Percentiles rank a stretch among this genome's conserved stretches.
phyloP scores from a whole-genome alignment of 306 rosid species.

The Rosa rugosa region DNA sequence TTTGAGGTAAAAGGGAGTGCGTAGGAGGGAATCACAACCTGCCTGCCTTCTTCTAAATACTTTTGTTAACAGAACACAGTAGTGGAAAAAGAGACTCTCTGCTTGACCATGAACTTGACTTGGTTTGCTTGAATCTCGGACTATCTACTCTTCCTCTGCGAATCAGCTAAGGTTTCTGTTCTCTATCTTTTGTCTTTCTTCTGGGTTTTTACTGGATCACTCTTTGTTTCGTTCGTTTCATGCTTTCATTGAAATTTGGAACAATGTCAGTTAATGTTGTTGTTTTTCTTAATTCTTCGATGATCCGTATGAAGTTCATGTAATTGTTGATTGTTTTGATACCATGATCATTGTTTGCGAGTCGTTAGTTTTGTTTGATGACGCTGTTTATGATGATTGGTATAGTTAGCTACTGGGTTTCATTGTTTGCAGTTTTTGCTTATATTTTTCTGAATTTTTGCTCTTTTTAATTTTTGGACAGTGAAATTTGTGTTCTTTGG shows the following conservation, averaged over 20 bases:
- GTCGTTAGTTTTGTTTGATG: background rate
- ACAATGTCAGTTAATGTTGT: background rate
- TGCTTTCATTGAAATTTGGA: background rate
- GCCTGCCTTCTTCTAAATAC: too few species aligned
- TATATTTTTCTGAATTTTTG: background rate
- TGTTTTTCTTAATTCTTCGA: background rate
- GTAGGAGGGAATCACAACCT: background rate
- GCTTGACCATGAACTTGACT: background rate
- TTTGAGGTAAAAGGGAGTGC: background rate
- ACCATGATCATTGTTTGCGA: background rate
- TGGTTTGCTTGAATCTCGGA: background rate
- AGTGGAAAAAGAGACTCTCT: constrained; percentile 3
- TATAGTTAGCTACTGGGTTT: background rate
- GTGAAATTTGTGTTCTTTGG: background rate
- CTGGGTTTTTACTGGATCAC: background rate
- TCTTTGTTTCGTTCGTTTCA: background rate
- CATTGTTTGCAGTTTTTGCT: background rate
- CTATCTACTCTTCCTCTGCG: background rate
- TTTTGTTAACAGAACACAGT: background rate
- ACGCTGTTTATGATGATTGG: background rate
- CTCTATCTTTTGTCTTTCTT: background rate
- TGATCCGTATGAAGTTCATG: background rate
- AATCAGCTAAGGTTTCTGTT: background rate
- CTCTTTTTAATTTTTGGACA: background rate
- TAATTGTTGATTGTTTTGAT: background rate